Evolutionary conservation across 1,139 yeast genomes (phyloP).

Genomic region (Yamadazyma triangularis): DNA sequence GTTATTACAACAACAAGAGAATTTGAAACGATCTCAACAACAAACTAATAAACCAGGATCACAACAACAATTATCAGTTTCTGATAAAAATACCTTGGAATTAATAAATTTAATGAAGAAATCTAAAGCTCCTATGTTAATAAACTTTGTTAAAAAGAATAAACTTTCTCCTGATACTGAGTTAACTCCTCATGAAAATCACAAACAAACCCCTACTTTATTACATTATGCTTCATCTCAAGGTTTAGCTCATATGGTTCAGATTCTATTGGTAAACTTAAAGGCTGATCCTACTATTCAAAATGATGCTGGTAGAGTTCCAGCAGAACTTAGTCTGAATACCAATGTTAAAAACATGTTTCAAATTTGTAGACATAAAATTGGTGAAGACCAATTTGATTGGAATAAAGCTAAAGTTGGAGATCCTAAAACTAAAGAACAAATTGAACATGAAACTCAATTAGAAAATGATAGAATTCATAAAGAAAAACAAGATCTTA

Average conservation of each 20-base stretch:
- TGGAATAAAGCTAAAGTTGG: conserved; percentile 73
- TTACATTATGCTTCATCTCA: conserved; percentile 75
- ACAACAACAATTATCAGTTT: conserved; percentile 19
- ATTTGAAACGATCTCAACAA: conserved; percentile 12
- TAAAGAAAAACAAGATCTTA: conserved; percentile 32
- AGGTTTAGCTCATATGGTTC: conserved; percentile 65
- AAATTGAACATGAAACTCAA: conserved; percentile 44
- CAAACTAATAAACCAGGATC: conserved; percentile 20
- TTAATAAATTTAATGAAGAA: conserved; percentile 57
- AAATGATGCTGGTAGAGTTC: conserved; percentile 56
- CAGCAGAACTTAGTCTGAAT: conserved; percentile 47
- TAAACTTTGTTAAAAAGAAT: conserved; percentile 58
- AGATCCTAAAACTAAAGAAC: conserved; percentile 58
- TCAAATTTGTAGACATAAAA: conserved; percentile 58
- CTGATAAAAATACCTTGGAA: conserved; percentile 54
- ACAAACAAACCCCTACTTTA: conserved; percentile 61
- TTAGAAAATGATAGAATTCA: conserved; percentile 27
- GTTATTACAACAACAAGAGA: conserved; percentile 20
- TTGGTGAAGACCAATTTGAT: conserved; percentile 68
- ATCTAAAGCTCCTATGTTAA: conserved; percentile 73
- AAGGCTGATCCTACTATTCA: conserved; percentile 65
- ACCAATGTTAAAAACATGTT: conserved; percentile 50
- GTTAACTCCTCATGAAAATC: conserved; percentile 53
- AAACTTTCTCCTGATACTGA: conserved; percentile 44
- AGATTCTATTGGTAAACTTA: conserved; percentile 56